Evolutionary conservation across 257 asterid species (phyloP).

Genomic region (Forsythia viridissima): DNA sequence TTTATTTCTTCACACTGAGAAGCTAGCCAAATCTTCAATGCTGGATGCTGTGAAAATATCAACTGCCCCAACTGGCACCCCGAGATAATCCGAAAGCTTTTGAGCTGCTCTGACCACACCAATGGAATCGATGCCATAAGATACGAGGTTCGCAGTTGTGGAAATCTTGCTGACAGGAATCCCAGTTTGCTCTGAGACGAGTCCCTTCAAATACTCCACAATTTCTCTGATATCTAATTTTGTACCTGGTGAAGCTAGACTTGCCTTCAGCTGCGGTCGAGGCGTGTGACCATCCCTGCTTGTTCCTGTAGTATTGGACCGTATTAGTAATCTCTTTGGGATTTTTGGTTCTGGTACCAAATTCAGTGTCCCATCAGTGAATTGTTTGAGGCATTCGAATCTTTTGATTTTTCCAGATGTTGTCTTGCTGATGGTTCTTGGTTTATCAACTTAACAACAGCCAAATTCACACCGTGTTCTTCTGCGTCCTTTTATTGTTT

Average conservation of each 20-base stretch:
- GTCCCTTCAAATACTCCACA: constrained; percentile 55
- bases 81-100: constrained; percentile 80
- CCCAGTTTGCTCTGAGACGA: constrained; percentile 69
- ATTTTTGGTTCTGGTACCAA: constrained; percentile 52
- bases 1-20: too few relatives aligned
- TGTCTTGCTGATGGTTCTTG: constrained; percentile 78
- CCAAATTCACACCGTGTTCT: constrained; percentile 76
- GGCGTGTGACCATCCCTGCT: constrained; percentile 77
- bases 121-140: constrained; percentile 87
- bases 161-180: constrained; percentile 58
- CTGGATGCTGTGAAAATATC: constrained; percentile 87
- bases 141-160: constrained; percentile 54
- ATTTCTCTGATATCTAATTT: constrained; percentile 47
- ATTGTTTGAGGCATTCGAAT: constrained; percentile 77
- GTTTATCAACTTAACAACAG: constrained; percentile 67
- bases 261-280: constrained; percentile 40
- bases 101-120: constrained; percentile 97
- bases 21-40: constrained; percentile 73
- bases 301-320: constrained; percentile 76
- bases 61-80: constrained; percentile 81
- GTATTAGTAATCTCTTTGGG: constrained; percentile 42
- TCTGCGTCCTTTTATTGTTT: constrained; percentile 48
- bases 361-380: constrained; percentile 60
- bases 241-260: constrained; percentile 27
- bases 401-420: constrained; percentile 81